These are phyloP conservation scores for Aspergillus avenaceus DNA, from an alignment of 495 filamentous ascomycete genomes.

Conservation along the genomic window DNA sequence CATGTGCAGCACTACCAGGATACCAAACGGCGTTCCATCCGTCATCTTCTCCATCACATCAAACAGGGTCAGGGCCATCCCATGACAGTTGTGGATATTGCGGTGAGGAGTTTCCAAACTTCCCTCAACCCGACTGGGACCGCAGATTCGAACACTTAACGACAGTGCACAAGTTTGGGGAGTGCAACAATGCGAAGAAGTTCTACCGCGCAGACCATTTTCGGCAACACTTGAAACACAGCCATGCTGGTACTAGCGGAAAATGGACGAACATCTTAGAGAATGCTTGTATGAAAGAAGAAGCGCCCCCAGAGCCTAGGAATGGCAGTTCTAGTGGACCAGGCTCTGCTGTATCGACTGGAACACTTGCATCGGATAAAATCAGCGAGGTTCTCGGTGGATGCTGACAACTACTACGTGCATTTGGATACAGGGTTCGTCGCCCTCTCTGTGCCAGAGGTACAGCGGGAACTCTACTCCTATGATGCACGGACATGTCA, in stretches of 20 bases:
- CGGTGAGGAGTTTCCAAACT: conserved; percentile 84
- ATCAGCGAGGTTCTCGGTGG: conserved; percentile 34
- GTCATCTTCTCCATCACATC: conserved; percentile 44
- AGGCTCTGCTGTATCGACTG: conserved; percentile 9
- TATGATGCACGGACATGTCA: background rate
- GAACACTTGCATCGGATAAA: conserved; percentile 29
- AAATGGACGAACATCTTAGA: conserved; percentile 99
- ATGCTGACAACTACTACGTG: conserved; percentile 19
- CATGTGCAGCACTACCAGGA: conserved; percentile 77
- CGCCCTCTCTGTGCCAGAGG: background rate
- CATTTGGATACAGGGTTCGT: background rate
- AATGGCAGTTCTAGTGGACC: conserved; percentile 12
- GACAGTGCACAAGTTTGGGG: conserved; percentile 90
- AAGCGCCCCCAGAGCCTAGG: conserved; percentile 49
- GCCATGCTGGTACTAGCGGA: conserved; percentile 91
- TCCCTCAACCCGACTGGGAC: conserved; percentile 73
- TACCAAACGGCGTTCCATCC: conserved; percentile 83
- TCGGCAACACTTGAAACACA: conserved; percentile 96
- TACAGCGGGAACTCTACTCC: background rate
- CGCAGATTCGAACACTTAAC: conserved; percentile 79
- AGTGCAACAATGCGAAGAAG: conserved; percentile 98
- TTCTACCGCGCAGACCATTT: conserved; percentile 98
- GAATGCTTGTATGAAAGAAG: conserved; percentile 95
- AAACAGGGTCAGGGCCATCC: conserved; percentile 35
- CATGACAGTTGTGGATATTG: conserved; percentile 92